Evolutionary conservation across 2,329 filamentous ascomycete species (phyloP).

Genomic region (Aaosphaeria pasadenensis): DNA sequence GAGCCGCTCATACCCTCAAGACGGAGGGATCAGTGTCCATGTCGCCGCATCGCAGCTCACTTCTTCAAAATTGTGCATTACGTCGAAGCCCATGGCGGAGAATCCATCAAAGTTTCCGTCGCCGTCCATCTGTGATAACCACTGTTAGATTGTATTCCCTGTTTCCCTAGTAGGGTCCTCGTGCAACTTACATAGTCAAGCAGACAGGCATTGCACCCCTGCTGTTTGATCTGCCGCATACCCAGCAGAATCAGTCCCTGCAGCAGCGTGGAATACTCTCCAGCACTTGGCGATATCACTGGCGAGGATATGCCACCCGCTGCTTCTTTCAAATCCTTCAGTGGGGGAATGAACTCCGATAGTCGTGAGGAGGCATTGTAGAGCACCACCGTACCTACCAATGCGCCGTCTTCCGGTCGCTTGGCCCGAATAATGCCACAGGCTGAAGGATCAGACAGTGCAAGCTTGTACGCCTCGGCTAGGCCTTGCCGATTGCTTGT

Average conservation of each 20-base stretch:
- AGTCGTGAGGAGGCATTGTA: constrained; percentile 69
- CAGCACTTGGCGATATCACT: constrained; percentile 66
- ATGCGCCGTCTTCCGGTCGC: constrained; percentile 60
- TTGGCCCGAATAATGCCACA: constrained; percentile 85
- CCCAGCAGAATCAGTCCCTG: constrained; percentile 80
- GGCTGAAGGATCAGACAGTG: constrained; percentile 66
- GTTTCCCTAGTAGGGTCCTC: too few relatives aligned
- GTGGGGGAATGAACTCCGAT: constrained; percentile 65
- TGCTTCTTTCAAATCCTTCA: constrained; percentile 58
- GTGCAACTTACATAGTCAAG: constrained; percentile 70
- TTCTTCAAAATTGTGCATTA: constrained; percentile 78
- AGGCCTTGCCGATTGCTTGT: constrained; percentile 73
- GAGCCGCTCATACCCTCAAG: constrained; percentile 12
- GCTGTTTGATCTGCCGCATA: constrained; percentile 75
- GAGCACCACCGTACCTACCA: constrained; percentile 77
- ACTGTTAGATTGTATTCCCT: too few relatives aligned
- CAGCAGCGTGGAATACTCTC: constrained; percentile 67
- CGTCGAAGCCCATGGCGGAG: constrained; percentile 74
- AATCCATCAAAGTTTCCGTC: constrained; percentile 73
- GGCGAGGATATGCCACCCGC: constrained; percentile 79
- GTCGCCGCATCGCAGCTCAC: constrained; percentile 66
- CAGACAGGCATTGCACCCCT: constrained; percentile 70
- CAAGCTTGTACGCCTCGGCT: constrained; percentile 74
- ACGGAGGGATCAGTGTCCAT: constrained; percentile 56
- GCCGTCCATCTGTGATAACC: constrained; percentile 56